Conservation (phyloP, 2,329 filamentous ascomycete genomes). For the Epicoccum sorghinum region DNA sequence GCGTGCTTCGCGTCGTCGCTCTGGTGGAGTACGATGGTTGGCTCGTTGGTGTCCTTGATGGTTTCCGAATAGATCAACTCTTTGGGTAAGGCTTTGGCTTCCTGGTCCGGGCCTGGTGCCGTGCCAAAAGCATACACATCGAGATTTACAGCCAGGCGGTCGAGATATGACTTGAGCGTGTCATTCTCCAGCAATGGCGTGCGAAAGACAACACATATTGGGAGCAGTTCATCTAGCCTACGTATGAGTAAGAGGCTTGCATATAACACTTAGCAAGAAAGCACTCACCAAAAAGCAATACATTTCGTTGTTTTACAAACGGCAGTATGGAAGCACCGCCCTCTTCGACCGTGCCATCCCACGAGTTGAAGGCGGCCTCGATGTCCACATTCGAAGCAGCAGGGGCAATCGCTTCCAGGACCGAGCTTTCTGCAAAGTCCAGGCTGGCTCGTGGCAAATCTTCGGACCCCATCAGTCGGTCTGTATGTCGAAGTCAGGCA, state of each 20-base stretch:
- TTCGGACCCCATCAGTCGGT: conserved; percentile 18
- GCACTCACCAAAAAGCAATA: conserved; percentile 73
- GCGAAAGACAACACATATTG: conserved; percentile 71
- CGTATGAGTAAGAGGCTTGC: conserved; percentile 58
- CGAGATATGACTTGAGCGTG: conserved; percentile 64
- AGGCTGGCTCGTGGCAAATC: conserved; percentile 39
- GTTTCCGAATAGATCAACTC: conserved; percentile 65
- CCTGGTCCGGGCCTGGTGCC: conserved; percentile 51
- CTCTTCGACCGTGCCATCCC: conserved; percentile 54
- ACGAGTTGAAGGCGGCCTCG: conserved; percentile 49
- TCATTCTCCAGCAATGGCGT: conserved; percentile 66
- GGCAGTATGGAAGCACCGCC: conserved; percentile 57
- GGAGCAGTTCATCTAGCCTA: conserved; percentile 73
- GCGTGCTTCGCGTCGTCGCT: conserved; percentile 31
- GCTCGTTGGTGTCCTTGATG: conserved; percentile 41
- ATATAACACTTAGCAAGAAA: conserved; percentile 41
- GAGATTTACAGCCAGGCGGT: conserved; percentile 68
- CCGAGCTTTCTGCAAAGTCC: conserved; percentile 48
- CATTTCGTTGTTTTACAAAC: conserved; percentile 66
- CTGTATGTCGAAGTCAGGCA: background rate
- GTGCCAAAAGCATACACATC: conserved; percentile 67
- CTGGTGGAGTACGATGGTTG: conserved; percentile 38
- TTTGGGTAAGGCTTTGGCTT: conserved; percentile 47
- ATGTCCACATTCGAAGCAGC: conserved; percentile 44
- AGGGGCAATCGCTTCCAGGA: conserved; percentile 49